Evolutionary conservation across 331 rosid species (phyloP).

Genomic region (Saraca asoca): DNA sequence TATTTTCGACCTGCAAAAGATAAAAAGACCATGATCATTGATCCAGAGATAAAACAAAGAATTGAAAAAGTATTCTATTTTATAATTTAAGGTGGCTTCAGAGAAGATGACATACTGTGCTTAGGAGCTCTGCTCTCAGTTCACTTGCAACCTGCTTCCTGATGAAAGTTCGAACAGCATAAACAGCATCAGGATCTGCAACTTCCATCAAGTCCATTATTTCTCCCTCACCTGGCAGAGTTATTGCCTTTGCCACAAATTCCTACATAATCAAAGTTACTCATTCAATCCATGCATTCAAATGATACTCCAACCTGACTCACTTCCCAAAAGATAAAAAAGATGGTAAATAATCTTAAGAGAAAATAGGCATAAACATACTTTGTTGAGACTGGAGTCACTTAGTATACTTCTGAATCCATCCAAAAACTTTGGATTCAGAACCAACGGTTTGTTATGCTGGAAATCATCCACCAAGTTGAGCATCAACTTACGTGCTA

Average conservation of each 20-base stretch:
- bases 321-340: neutral
- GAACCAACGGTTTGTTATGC: slow-evolving; percentile 78
- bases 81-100: slow-evolving; percentile 26
- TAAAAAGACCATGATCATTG: slow-evolving; percentile 3
- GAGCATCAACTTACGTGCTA: slow-evolving; percentile 90
- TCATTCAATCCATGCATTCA: slow-evolving; percentile 13
- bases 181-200: slow-evolving; percentile 97
- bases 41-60: slow-evolving; percentile 22
- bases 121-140: slow-evolving; percentile 70
- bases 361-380: slow-evolving; percentile 28
- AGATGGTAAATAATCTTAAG: slow-evolving; percentile 7
- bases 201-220: slow-evolving; percentile 96
- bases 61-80: slow-evolving; percentile 4
- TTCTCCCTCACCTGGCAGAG: slow-evolving; percentile 96
- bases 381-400: slow-evolving; percentile 85
- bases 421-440: slow-evolving; percentile 67
- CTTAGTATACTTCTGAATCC: slow-evolving; percentile 69
- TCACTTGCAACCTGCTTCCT: slow-evolving; percentile 85
- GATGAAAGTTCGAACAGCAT: slow-evolving; percentile 80
- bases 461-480: slow-evolving; percentile 77
- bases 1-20: slow-evolving; percentile 64
- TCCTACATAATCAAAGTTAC: slow-evolving; percentile 53
- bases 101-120: slow-evolving; percentile 51
- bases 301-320: neutral
- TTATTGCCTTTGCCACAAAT: slow-evolving; percentile 86